A percentile compares a stretch with the other conserved stretches of the same genome.
Evolutionary conservation across 2,329 filamentous ascomycete species (phyloP).

Genomic region (Curvularia eragrostidis): DNA sequence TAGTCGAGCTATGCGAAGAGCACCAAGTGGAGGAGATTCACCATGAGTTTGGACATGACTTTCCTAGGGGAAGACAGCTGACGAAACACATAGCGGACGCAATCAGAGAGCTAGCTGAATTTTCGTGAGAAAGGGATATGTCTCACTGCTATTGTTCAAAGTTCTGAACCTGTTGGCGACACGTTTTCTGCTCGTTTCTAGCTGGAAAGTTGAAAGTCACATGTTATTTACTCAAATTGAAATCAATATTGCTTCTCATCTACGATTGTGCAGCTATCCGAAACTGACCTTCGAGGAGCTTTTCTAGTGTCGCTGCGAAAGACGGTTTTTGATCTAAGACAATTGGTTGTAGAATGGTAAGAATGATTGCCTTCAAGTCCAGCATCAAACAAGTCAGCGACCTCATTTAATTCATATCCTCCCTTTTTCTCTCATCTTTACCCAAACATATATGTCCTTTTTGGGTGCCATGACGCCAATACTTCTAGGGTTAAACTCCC

Average conservation of each 20-base stretch:
- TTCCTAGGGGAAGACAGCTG: not conserved
- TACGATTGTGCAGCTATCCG: too few relatives aligned
- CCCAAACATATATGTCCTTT: not conserved
- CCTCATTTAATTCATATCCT: not conserved
- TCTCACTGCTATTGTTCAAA: not conserved
- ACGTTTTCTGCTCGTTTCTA: not conserved
- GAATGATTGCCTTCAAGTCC: not conserved
- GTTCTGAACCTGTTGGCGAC: not conserved
- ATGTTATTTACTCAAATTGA: too few relatives aligned
- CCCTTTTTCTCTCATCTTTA: not conserved
- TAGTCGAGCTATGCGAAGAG: conserved; percentile 46
- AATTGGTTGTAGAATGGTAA: too few relatives aligned
- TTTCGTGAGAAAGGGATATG: not conserved
- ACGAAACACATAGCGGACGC: not conserved
- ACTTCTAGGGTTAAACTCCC: conserved; percentile 1
- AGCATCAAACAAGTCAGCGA: not conserved
- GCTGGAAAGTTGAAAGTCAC: too few relatives aligned
- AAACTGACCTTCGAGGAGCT: too few relatives aligned
- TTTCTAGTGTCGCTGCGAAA: too few relatives aligned
- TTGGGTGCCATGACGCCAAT: conserved; percentile 4
- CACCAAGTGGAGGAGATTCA: not conserved
- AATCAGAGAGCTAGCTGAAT: not conserved
- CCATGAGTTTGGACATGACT: not conserved
- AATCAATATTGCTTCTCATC: too few relatives aligned
- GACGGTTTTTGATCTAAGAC: too few relatives aligned